Conservation (phyloP, 139 green algal genomes). For the Tetratostichococcus sp. region DNA sequence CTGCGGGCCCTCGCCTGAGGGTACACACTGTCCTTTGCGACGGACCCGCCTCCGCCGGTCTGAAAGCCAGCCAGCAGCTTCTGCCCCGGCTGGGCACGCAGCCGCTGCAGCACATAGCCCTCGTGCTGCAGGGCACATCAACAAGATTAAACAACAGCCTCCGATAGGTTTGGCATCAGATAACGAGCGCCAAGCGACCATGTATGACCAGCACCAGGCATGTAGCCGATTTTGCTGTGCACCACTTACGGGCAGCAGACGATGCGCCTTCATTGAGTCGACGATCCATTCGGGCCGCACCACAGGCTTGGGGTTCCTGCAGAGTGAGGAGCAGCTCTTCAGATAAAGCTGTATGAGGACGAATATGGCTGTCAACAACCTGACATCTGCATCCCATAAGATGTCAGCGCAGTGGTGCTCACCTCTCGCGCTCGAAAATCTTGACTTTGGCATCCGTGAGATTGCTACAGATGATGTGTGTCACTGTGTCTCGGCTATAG, state of each 20-base stretch:
- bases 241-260: slow-evolving; percentile 53
- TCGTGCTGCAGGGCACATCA: slow-evolving; percentile 16
- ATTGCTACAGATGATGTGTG: slow-evolving; percentile 89
- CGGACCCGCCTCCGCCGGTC: background rate
- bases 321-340: too few species aligned
- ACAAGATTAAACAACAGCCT: background rate
- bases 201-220: too few species aligned
- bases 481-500: slow-evolving; percentile 58
- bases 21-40: background rate
- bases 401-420: background rate
- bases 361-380: too few species aligned
- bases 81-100: slow-evolving; percentile 47
- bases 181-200: too few species aligned
- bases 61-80: slow-evolving; percentile 6
- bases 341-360: too few species aligned
- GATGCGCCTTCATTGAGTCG: slow-evolving; percentile 53
- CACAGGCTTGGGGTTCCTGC: slow-evolving; percentile 58
- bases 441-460: slow-evolving; percentile 88
- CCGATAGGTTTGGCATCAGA: background rate
- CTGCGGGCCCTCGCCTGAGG: background rate
- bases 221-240: too few species aligned
- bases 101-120: slow-evolving; percentile 28
- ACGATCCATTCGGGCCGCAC: slow-evolving; percentile 79
- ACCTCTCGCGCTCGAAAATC: slow-evolving; percentile 34
- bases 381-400: too few species aligned